A percentile compares a stretch with the other conserved stretches of the same genome.
phyloP scores from a whole-genome alignment of 192 early-diverging fungal genomes.

The Chytriomyces confervae region DNA sequence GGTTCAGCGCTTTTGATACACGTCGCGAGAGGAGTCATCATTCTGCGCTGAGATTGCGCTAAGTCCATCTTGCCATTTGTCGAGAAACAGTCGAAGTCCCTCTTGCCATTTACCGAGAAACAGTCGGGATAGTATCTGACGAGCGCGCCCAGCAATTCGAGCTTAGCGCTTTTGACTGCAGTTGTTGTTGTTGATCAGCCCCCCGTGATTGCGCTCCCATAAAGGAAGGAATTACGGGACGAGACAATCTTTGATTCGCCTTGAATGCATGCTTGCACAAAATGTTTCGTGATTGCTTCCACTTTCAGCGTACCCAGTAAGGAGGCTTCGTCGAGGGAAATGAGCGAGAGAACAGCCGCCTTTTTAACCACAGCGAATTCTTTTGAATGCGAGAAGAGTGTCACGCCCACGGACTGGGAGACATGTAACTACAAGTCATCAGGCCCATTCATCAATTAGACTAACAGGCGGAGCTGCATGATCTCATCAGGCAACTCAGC shows the following conservation, averaged over 20 bases:
- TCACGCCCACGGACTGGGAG: neutral
- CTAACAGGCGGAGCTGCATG: neutral
- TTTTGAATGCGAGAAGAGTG: slow-evolving; percentile 35
- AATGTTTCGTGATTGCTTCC: slow-evolving; percentile 32
- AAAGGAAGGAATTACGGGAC: slow-evolving; percentile 18
- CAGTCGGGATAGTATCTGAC: no score
- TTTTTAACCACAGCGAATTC: slow-evolving; percentile 35
- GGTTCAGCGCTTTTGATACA: no score
- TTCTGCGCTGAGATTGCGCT: no score
- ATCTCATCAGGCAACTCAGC: neutral
- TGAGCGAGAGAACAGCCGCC: slow-evolving; percentile 3
- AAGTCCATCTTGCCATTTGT: no score
- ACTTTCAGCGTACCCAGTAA: slow-evolving; percentile 25
- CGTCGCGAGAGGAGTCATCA: no score
- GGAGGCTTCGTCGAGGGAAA: slow-evolving; percentile 19
- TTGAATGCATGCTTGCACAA: slow-evolving; percentile 38
- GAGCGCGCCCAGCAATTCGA: no score
- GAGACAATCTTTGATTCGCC: slow-evolving; percentile 38
- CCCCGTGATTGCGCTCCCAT: neutral
- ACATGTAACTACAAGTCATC: no score
- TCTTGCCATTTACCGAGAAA: no score
- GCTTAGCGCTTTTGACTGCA: no score
- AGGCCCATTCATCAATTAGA: no score
- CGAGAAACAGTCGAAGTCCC: no score
- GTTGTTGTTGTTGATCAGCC: no score